These are phyloP conservation scores for Quercus aquifolioides DNA, from an alignment of 306 rosid species.

Conservation along the genomic window DNA sequence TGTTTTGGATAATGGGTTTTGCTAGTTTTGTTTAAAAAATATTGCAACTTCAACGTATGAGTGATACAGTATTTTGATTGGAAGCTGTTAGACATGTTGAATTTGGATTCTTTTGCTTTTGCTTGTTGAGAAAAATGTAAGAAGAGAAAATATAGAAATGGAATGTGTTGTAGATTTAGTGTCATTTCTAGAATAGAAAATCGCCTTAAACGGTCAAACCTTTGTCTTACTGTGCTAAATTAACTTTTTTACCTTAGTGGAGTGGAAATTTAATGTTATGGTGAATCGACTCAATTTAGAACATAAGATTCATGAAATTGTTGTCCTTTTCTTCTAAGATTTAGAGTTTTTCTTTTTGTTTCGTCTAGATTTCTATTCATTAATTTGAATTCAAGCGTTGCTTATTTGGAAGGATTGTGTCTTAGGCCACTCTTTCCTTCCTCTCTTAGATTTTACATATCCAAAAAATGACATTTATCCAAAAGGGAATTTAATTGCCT, in stretches of 20 bases:
- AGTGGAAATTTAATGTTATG: no score
- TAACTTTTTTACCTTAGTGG: background rate
- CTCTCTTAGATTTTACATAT: background rate
- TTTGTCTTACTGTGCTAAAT: background rate
- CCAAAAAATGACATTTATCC: background rate
- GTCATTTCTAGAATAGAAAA: background rate
- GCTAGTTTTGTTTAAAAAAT: background rate
- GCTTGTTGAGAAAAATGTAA: conserved; percentile 16
- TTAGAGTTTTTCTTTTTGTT: background rate
- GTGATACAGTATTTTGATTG: conserved; percentile 11
- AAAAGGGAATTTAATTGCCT: background rate
- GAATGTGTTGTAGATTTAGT: conserved; percentile 9
- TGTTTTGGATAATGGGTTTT: background rate
- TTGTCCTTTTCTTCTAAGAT: background rate
- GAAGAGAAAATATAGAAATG: background rate
- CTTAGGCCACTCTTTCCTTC: no score
- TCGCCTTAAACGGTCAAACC: background rate
- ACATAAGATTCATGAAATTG: conserved; percentile 17
- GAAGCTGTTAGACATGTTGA: conserved; percentile 16
- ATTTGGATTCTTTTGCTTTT: background rate
- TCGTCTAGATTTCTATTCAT: no score
- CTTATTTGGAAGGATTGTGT: background rate
- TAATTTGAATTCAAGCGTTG: background rate
- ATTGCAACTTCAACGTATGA: background rate
- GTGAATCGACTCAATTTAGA: background rate